Evolutionary conservation across 176 grass and related monocot species (phyloP).

Genomic region (Saccharum officinarum): DNA sequence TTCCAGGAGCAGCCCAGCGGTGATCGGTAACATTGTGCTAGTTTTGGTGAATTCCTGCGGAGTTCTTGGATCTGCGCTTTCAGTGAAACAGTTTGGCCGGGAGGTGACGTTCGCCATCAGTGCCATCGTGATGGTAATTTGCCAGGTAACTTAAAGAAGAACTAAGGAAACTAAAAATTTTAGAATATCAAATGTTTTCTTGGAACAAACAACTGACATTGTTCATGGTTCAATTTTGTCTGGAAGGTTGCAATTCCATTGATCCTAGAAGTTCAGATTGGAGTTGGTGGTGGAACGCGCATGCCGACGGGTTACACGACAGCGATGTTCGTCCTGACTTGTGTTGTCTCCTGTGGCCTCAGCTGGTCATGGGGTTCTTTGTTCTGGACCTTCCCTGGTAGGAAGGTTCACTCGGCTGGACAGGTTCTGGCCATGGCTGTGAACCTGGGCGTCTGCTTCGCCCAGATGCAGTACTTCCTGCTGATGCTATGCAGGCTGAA

Average conservation of each 20-base stretch:
- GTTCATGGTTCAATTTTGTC: not conserved
- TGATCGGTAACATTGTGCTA: slow-evolving; percentile 35
- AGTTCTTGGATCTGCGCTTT: slow-evolving; percentile 43
- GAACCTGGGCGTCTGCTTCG: slow-evolving; percentile 34
- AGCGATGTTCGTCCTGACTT: slow-evolving; percentile 37
- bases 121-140: slow-evolving; percentile 38
- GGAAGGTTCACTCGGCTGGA: slow-evolving; percentile 30
- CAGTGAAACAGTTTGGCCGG: slow-evolving; percentile 31
- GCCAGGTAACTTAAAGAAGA: slow-evolving; percentile 39
- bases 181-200: not conserved
- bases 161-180: not conserved
- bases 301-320: slow-evolving; percentile 34
- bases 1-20: slow-evolving; percentile 27
- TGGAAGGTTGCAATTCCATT: slow-evolving; percentile 42
- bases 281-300: slow-evolving; percentile 33
- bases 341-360: slow-evolving; percentile 38
- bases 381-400: slow-evolving; percentile 20
- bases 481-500: slow-evolving; percentile 52
- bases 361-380: slow-evolving; percentile 62
- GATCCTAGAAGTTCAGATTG: slow-evolving; percentile 30
- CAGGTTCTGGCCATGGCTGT: slow-evolving; percentile 17
- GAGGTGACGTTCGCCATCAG: slow-evolving; percentile 23
- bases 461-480: slow-evolving; percentile 57
- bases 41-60: slow-evolving; percentile 39
- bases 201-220: not conserved